Base-by-base conservation (phyloP, 176 grass and related monocot species). In the Carex scoparia region DNA sequence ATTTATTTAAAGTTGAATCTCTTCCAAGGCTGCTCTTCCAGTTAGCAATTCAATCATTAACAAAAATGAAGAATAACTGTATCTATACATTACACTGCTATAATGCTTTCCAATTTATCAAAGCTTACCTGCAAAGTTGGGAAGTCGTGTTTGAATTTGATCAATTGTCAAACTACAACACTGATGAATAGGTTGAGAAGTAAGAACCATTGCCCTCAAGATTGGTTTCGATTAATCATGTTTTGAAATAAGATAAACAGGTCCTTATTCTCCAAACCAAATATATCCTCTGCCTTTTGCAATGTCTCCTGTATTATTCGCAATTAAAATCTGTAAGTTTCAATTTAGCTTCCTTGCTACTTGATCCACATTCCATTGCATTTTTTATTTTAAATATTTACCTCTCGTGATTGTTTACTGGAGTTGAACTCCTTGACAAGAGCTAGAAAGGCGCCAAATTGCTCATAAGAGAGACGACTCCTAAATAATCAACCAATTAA, bases 391-490 rank as follows among this genome's bases (percentile, higher is more conserved):
- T 78, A 46, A 81, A 86, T 65, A 79, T 8, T 65, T 88, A 99
- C 96, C 96, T 99, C 88, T 74, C 87, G 59, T 4, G 96, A 94
- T 80, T 95, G 96, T 91, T 82, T 95, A 42, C 85, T 84, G 58
- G 96, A 88, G 81, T 99, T 99, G 81, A 99, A 89, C 65, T 99
- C 96, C 84, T 99, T 99, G 15, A 99, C 88, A 61, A 89, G 95
- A 10, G 93, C 81, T 73, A 99, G 88, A 90, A 99, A 99, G 79
- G 93, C 93, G 62, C 91, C 88, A 88, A 99, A 99, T 72, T 95
- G 93, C 67, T 95, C 93, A 86, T 94, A 99, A 18, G 96, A 95
- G 61, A 99, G 93, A 31, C 93, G 89, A 12, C 83, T 92, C 90
- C 96, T 99, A 61, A 23, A 83, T 91, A 65, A 61, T 66, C 74